Evolutionary conservation across 2,329 filamentous ascomycete genomes (phyloP).

Genomic region (Xylaria sp.): DNA sequence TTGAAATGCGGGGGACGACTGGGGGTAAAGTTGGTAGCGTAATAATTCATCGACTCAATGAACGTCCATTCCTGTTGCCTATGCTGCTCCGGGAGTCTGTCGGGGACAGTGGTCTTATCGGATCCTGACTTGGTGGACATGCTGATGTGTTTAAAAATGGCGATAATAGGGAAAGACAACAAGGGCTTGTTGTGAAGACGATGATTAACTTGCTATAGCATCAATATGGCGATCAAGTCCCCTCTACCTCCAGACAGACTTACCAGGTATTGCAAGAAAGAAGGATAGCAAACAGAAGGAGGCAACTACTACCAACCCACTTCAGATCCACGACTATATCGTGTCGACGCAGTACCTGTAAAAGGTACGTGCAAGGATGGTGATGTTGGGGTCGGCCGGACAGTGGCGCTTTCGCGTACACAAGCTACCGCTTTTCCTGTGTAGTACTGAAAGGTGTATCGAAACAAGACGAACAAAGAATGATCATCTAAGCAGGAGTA

Average conservation of each 20-base stretch:
- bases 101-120: background rate
- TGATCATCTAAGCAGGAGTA: background rate
- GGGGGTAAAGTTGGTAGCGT: conserved; percentile 15
- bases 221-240: background rate
- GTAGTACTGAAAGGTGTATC: background rate
- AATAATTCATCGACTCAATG: conserved; percentile 5
- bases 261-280: too few relatives aligned
- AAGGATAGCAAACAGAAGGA: too few relatives aligned
- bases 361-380: background rate
- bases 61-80: background rate
- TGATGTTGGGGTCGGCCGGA: background rate
- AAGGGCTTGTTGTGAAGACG: background rate
- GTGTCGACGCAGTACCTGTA: background rate
- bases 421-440: background rate
- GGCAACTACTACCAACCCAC: background rate
- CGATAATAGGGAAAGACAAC: background rate
- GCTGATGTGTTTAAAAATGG: conserved; percentile 1
- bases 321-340: background rate
- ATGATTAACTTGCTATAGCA: background rate
- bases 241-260: background rate
- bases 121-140: conserved; percentile 4
- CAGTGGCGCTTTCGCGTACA: background rate
- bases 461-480: background rate
- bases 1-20: conserved; percentile 26
- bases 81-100: conserved; percentile 10